Base-by-base conservation (phyloP, 129 eudicot genomes). In the Calendula officinalis region DNA sequence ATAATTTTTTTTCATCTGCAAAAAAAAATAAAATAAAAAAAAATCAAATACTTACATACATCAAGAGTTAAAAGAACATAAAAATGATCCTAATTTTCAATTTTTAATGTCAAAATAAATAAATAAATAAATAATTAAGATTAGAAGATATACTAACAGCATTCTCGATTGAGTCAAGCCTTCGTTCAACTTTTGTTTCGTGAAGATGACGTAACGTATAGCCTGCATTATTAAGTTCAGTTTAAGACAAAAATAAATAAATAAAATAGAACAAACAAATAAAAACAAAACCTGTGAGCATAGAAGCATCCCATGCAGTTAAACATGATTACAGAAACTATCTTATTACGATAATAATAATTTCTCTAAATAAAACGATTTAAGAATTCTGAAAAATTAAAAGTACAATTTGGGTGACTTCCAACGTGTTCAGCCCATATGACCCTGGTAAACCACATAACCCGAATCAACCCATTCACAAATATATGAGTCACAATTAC, bases 101-200 rank as follows among this genome's bases (percentile, higher is more conserved):
- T 22, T 22, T 22, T 22, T 22, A 44, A 77, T 12, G 14, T 56
- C 16, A 66, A 4, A 33, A n/a, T 35, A 64, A 48, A 65, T 1
- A 40, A 56, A 49, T 3, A 35, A n/a, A n/a, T n/a, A n/a, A n/a
- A n/a, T n/a, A n/a, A n/a, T n/a, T n/a, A n/a, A n/a, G n/a, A 37
- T 15, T 17, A 51, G 15, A 68, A 47, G 9, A 37, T 60, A 52
- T 36, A 76, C 99, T 77, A 74, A 92, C 99, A 71, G 89, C 85
- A 75, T 80, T 80, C 74, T 92, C 99, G 27, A 92, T 92, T 2
- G 92, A 83, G 60, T 92, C 87, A 11, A 92, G 96, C 78, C 91
- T 79, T 60, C 51, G 78, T 56, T 81, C 95, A 40, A 92, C 96
- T 78, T 72, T 85, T 57, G 83, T 78, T 16, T 92, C 88, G 36